These are phyloP conservation scores for Aspergillus hiratsukae DNA, from an alignment of 2,329 filamentous ascomycete genomes.

Conservation along the genomic window DNA sequence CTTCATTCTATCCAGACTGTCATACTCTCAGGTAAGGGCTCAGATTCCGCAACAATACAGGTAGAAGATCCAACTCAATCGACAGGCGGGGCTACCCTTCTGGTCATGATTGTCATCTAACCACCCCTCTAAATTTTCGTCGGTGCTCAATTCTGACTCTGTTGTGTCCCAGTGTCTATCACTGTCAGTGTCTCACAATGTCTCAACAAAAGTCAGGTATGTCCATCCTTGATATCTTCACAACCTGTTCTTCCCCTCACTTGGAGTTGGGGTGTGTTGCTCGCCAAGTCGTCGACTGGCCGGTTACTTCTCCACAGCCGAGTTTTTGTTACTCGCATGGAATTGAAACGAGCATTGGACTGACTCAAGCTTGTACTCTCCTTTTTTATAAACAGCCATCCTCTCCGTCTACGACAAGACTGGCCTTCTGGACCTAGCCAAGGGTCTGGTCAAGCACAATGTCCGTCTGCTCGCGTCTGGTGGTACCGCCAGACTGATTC, in stretches of 20 bases:
- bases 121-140: background rate
- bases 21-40: background rate
- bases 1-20: background rate
- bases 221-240: slow-evolving; percentile 4
- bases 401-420: slow-evolving; percentile 99
- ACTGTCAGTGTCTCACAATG: slow-evolving; percentile 26
- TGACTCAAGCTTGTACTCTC: slow-evolving; percentile 9
- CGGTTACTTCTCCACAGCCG: slow-evolving; percentile 12
- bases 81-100: background rate
- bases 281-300: slow-evolving; percentile 17
- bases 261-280: slow-evolving; percentile 2
- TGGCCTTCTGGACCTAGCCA: slow-evolving; percentile 84
- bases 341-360: slow-evolving; percentile 1
- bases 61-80: background rate
- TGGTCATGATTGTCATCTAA: background rate
- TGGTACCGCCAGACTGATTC: slow-evolving; percentile 92
- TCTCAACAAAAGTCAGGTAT: slow-evolving; percentile 41
- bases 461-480: slow-evolving; percentile 91
- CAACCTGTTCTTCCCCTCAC: slow-evolving; percentile 12
- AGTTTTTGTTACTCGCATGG: slow-evolving; percentile 9
- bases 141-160: slow-evolving; percentile 13
- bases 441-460: slow-evolving; percentile 82
- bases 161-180: slow-evolving; percentile 16
- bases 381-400: slow-evolving; percentile 58
- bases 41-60: background rate